phyloP scores from a whole-genome alignment of 1,139 yeast genomes.

The Chernovozyma sophiae-reginae region DNA sequence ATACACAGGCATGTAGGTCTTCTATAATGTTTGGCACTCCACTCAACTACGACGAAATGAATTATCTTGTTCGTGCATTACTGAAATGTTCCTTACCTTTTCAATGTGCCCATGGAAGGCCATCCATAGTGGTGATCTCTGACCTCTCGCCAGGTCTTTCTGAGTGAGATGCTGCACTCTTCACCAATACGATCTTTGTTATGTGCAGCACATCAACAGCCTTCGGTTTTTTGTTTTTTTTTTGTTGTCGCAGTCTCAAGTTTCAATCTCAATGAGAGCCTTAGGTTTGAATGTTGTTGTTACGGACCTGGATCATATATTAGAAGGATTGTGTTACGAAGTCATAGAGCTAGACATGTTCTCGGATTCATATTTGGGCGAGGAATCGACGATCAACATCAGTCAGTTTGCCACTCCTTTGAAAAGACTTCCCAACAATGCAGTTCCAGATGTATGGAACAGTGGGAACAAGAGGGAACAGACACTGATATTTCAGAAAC shows the following conservation, averaged over 20 bases:
- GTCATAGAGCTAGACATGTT: no score
- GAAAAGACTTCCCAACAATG: constrained; percentile 1
- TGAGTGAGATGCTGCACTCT: no score
- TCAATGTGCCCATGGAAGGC: constrained; percentile 87
- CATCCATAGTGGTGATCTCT: constrained; percentile 60
- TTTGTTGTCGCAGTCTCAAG: no score
- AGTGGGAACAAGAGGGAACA: not conserved
- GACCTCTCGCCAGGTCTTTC: constrained; percentile 15
- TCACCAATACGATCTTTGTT: no score
- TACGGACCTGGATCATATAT: no score
- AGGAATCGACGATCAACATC: not conserved
- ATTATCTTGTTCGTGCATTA: constrained; percentile 36
- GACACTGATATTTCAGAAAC: not conserved
- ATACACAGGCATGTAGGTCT: constrained; percentile 65
- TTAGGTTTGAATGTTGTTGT: no score
- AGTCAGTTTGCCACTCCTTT: constrained; percentile 1
- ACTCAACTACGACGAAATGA: constrained; percentile 43
- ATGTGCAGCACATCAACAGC: no score
- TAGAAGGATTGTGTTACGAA: no score
- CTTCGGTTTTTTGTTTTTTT: no score
- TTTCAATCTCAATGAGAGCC: no score
- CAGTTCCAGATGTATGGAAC: constrained; percentile 3
- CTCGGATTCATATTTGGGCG: not conserved
- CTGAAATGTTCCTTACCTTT: constrained; percentile 57
- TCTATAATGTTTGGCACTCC: constrained; percentile 72